Conservation (phyloP, 2,329 filamentous ascomycete species). For the Cladobotryum protrusum region DNA sequence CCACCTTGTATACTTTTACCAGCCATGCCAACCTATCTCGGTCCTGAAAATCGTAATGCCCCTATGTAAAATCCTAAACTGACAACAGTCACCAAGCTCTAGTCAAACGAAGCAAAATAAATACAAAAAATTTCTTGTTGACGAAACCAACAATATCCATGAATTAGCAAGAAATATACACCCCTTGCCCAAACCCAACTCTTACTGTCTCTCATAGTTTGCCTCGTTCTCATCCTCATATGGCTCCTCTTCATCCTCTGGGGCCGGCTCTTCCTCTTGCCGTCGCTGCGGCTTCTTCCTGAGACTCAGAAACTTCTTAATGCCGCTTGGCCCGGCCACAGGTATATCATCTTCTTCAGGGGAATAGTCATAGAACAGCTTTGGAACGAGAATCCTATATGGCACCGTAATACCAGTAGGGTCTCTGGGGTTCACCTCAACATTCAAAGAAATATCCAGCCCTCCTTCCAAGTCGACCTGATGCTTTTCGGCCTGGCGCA, state of each 20-base stretch:
- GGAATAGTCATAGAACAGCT: constrained; percentile 56
- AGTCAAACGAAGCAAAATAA: no score
- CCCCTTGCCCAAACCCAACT: not conserved
- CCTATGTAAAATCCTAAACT: no score
- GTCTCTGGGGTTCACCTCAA: constrained; percentile 80
- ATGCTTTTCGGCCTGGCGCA: constrained; percentile 46
- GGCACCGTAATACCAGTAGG: constrained; percentile 82
- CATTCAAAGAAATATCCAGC: constrained; percentile 79
- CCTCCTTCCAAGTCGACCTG: constrained; percentile 75
- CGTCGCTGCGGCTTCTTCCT: constrained; percentile 29
- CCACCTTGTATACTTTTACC: no score
- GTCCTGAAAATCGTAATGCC: no score
- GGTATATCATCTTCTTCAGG: constrained; percentile 32
- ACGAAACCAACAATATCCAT: not conserved
- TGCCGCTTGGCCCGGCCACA: constrained; percentile 26
- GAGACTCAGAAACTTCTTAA: constrained; percentile 42
- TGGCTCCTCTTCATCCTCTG: constrained; percentile 17
- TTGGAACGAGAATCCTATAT: constrained; percentile 80
- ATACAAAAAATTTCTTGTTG: no score
- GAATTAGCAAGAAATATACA: not conserved
- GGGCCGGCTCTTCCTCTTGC: constrained; percentile 9
- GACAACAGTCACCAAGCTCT: no score
- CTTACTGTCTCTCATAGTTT: constrained; percentile 11
- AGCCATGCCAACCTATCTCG: no score
- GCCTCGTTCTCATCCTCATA: constrained; percentile 21